Conservation (phyloP, 2,329 filamentous ascomycete species). For the Phialophora verrucosa region DNA sequence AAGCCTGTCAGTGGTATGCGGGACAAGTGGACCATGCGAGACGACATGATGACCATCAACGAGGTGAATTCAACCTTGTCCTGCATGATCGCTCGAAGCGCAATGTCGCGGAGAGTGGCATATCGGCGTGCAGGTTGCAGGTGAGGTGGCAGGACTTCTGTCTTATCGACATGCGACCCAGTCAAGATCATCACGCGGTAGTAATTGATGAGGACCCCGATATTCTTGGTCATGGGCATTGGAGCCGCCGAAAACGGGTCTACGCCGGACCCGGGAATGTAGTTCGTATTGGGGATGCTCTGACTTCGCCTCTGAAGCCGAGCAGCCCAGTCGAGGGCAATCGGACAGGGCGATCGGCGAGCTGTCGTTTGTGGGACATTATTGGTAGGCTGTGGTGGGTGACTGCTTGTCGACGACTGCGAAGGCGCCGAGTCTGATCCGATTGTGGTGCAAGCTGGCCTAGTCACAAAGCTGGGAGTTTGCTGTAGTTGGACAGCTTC, state of each 20-base stretch:
- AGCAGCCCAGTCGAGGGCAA: not conserved
- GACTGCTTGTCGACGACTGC: not conserved
- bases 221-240: slow-evolving; percentile 21
- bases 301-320: not conserved
- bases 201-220: slow-evolving; percentile 24
- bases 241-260: slow-evolving; percentile 28
- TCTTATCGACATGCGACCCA: slow-evolving; percentile 26
- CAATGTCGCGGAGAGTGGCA: slow-evolving; percentile 16
- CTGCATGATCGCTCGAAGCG: slow-evolving; percentile 20
- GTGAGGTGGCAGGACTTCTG: slow-evolving; percentile 25
- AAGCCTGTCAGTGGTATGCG: slow-evolving; percentile 17
- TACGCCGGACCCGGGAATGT: slow-evolving; percentile 22
- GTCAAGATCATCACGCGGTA: slow-evolving; percentile 15
- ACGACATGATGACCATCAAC: slow-evolving; percentile 23
- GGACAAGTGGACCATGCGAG: slow-evolving; percentile 25
- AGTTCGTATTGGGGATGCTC: slow-evolving; percentile 17
- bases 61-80: slow-evolving; percentile 14
- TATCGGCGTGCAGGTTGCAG: slow-evolving; percentile 25
- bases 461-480: not conserved
- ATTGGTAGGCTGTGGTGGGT: not conserved
- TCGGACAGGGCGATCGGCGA: slow-evolving; percentile 2
- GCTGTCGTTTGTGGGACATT: not conserved
- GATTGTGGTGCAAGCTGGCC: not conserved
- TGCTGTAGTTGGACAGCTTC: not conserved
- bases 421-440: slow-evolving; percentile 1